These are phyloP conservation scores for Triangularia setosa DNA, from an alignment of 2,329 filamentous ascomycete species.

Conservation along the genomic window DNA sequence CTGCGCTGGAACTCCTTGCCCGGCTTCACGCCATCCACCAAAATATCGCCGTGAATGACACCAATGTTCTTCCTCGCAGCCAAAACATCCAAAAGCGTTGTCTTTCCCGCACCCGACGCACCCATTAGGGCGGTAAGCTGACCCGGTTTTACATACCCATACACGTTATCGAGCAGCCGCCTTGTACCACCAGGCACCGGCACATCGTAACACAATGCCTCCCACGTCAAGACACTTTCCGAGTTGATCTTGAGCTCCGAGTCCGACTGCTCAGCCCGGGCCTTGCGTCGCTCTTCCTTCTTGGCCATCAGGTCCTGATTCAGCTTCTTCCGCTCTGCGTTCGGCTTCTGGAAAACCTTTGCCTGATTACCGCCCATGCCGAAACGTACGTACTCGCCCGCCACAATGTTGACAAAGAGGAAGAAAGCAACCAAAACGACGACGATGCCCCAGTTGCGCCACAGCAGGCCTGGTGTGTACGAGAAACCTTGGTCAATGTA, in stretches of 20 bases:
- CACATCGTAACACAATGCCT: slow-evolving; percentile 75
- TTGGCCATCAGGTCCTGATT: slow-evolving; percentile 61
- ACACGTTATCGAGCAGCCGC: slow-evolving; percentile 52
- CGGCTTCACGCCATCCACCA: slow-evolving; percentile 54
- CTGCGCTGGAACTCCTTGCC: slow-evolving; percentile 59
- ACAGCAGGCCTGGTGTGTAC: slow-evolving; percentile 64
- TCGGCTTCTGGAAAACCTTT: slow-evolving; percentile 70
- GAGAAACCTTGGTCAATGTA: slow-evolving; percentile 69
- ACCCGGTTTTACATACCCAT: slow-evolving; percentile 72
- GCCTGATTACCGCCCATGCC: slow-evolving; percentile 78
- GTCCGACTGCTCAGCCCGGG: slow-evolving; percentile 41
- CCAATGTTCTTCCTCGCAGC: slow-evolving; percentile 59
- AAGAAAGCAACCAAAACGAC: slow-evolving; percentile 72
- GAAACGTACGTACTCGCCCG: slow-evolving; percentile 75
- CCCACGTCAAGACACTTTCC: slow-evolving; percentile 76
- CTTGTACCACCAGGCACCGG: slow-evolving; percentile 54
- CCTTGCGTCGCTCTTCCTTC: slow-evolving; percentile 51
- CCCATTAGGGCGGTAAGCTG: slow-evolving; percentile 79
- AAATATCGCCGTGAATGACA: slow-evolving; percentile 53
- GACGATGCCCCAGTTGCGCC: slow-evolving; percentile 83
- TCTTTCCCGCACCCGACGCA: slow-evolving; percentile 82
- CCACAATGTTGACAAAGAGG: slow-evolving; percentile 67
- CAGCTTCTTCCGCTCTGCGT: slow-evolving; percentile 61
- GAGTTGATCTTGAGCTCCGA: slow-evolving; percentile 55
- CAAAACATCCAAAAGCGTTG: slow-evolving; percentile 76